Evolutionary conservation across 805 yeast genomes (phyloP).

Genomic region (Deakozyma indianensis): DNA sequence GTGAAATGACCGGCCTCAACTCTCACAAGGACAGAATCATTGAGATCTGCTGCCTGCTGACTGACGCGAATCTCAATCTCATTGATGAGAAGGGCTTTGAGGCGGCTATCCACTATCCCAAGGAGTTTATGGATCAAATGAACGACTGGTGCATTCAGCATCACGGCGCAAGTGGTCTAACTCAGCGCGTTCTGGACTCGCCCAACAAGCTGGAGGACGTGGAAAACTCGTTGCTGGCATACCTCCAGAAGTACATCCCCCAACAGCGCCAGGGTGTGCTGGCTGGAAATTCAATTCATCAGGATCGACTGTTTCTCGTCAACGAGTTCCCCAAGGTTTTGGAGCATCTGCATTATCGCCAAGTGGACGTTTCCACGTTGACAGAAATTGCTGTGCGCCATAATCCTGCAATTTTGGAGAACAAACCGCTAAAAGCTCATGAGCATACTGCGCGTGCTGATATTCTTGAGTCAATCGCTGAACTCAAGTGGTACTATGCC

Average conservation of each 20-base stretch:
- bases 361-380: conserved; percentile 80
- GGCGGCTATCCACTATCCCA: conserved; percentile 59
- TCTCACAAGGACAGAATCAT: conserved; percentile 70
- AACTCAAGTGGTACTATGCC: conserved; percentile 62
- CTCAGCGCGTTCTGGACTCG: conserved; percentile 49
- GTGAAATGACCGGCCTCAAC: conserved; percentile 96
- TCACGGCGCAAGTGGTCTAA: conserved; percentile 66
- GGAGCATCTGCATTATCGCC: conserved; percentile 51
- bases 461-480: conserved; percentile 76
- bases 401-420: conserved; percentile 44
- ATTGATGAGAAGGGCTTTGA: conserved; percentile 63
- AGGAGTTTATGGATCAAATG: conserved; percentile 54
- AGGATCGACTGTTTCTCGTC: conserved; percentile 76
- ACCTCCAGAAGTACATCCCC: conserved; percentile 42
- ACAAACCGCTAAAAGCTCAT: conserved; percentile 47
- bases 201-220: conserved; percentile 43
- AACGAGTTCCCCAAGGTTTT: conserved; percentile 64
- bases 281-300: conserved; percentile 87
- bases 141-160: conserved; percentile 77
- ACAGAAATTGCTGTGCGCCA: conserved; percentile 71
- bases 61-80: conserved; percentile 66
- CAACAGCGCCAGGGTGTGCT: conserved; percentile 46
- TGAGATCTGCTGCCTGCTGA: conserved; percentile 81
- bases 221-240: conserved; percentile 47
- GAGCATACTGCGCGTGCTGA: conserved; percentile 83